Base-by-base conservation (phyloP, 2,329 filamentous ascomycete genomes). In the Fonsecaea pedrosoi region DNA sequence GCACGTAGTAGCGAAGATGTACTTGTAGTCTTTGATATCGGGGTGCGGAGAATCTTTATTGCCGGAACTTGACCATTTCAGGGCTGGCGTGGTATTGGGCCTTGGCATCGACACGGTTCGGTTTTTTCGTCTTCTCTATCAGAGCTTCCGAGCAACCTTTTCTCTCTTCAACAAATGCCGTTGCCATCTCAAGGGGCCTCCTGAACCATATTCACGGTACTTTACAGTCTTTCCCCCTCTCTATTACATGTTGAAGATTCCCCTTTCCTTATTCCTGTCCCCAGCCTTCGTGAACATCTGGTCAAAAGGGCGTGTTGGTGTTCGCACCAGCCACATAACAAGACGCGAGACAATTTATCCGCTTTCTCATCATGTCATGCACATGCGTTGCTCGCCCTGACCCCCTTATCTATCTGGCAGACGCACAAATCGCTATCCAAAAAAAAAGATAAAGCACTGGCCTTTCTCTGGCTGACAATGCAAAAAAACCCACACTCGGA, bases 401-500 rank as follows among this genome's bases (percentile, higher is more conserved):
- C 25, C 25, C 25, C 25, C 25, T 2, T 25, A 25, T 25, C 25
- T 25, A 25, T 13, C 37, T 40, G 40, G 40, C 15, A 45, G n/a
- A 18, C 5, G 15, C n/a, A 25, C 18, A 25, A 12, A 12, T 1
- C 9, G 45, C 45, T 9, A 8, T 48, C 6, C 9, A 25, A 25
- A 25, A 25, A 25, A 25, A 25, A 25, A 2, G 25, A 21, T 48
- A 48, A 2, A 18, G 42, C 42, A 1, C 6, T 4, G 10, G 42
- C n/a, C 42, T 12, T 21, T 5, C n/a, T 10, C 21, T 1, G 42
- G n/a, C 42, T 25, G 45, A 2, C 25, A 25, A 25, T 25, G 45
- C 18, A 4, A 50, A 9, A 18, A 50, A 61, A n/a, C n/a, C 68
- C 69, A 71, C 68, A 60, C 35, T 63, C 64, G 70, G 70, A 72